A percentile compares a stretch with the other conserved stretches of the same genome.
These are phyloP conservation scores for Tuctoria greenei DNA, from an alignment of 176 grass and related monocot genomes.

Conservation along the genomic window DNA sequence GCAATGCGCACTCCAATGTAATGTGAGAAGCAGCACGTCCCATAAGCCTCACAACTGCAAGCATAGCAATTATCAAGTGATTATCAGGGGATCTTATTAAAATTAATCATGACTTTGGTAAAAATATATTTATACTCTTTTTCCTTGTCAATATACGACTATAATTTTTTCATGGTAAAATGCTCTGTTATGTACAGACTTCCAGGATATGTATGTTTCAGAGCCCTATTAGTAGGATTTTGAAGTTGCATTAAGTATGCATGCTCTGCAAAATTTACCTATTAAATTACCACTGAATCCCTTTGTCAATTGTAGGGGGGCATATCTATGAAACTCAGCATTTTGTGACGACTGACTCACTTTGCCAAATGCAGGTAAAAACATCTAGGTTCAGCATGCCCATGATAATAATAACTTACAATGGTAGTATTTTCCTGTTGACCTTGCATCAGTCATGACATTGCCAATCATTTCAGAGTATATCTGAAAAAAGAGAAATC, in stretches of 20 bases:
- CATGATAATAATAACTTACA: slow-evolving; percentile 57
- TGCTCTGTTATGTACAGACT: neutral
- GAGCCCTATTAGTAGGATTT: neutral
- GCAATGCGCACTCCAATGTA: slow-evolving; percentile 91
- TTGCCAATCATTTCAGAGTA: slow-evolving; percentile 99
- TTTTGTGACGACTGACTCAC: neutral
- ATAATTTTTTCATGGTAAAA: neutral
- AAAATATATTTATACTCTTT: neutral
- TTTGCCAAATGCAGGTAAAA: neutral
- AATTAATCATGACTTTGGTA: neutral
- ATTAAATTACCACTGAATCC: neutral
- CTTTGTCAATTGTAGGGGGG: neutral
- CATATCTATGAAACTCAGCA: neutral
- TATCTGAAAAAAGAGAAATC: slow-evolving; percentile 62
- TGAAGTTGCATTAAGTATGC: neutral
- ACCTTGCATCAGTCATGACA: slow-evolving; percentile 96
- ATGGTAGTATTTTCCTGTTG: slow-evolving; percentile 98
- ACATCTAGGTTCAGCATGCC: neutral
- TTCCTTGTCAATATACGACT: neutral
- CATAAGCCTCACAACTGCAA: slow-evolving; percentile 98
- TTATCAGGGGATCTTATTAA: neutral
- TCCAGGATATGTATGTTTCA: neutral
- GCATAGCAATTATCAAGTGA: slow-evolving; percentile 20
- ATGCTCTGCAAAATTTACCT: neutral
- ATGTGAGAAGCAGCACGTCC: slow-evolving; percentile 99